Percentiles rank a stretch among this genome's conserved stretches.
These are phyloP conservation scores for Silene latifolia DNA, from an alignment of 148 eudicot species.

Conservation along the genomic window DNA sequence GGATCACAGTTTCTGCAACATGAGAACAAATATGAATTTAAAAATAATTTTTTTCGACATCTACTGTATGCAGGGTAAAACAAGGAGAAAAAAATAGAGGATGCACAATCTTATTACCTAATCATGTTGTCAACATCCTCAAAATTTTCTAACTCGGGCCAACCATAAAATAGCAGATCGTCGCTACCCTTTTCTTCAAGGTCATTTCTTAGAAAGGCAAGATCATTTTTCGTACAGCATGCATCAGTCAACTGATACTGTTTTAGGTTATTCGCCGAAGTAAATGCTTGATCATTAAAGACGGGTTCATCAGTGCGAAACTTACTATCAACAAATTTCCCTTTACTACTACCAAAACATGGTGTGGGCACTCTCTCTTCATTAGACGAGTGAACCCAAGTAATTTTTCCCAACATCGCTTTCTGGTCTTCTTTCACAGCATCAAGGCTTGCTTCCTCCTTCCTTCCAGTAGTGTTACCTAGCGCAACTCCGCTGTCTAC, in stretches of 20 bases:
- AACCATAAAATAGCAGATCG: constrained; percentile 61
- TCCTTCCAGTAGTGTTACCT: constrained; percentile 27
- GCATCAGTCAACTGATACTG: constrained; percentile 44
- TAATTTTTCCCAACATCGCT: constrained; percentile 47
- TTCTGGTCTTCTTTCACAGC: constrained; percentile 30
- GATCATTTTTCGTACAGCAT: constrained; percentile 44
- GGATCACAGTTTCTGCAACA: constrained; percentile 77
- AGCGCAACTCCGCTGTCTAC: constrained; percentile 12
- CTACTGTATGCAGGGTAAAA: neutral
- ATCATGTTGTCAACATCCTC: constrained; percentile 95
- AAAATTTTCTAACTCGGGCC: constrained; percentile 84
- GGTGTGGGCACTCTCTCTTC: constrained; percentile 18
- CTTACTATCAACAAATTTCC: constrained; percentile 26
- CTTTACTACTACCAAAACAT: constrained; percentile 32
- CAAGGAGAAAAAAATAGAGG: neutral
- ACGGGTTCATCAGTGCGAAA: constrained; percentile 30
- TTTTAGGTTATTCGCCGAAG: constrained; percentile 37
- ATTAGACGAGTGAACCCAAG: constrained; percentile 22
- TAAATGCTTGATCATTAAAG: constrained; percentile 34
- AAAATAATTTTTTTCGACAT: neutral
- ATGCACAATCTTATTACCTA: constrained; percentile 49
- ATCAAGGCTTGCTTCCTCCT: constrained; percentile 29
- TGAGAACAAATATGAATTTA: neutral
- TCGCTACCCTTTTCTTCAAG: constrained; percentile 47
- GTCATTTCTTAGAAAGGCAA: constrained; percentile 43